Evolutionary conservation across 257 asterid species (phyloP), one percentile per base, ranked within the genome.

Genomic region (Haberlea rhodopensis): DNA sequence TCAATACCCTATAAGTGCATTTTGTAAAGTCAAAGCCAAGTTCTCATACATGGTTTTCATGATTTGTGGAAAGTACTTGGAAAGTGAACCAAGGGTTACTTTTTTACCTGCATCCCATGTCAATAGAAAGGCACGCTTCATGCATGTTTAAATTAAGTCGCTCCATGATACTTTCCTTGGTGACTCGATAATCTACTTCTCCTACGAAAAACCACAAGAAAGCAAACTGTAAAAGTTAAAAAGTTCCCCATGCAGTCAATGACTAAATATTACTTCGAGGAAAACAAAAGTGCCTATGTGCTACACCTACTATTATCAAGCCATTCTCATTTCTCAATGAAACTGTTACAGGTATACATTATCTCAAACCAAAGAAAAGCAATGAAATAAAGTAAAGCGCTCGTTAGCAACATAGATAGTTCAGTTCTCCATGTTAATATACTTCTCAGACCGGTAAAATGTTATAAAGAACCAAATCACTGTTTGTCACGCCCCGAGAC

Each of bases 61-160:
- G 27, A 53, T 53, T 22, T 15, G 32, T 13, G 27, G 27, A 22
- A 29, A 22, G 23, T 8, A 23, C 2, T 16, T 31, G 27, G n/a
- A 54, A 40, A 22, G 19, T 1, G 31, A 16, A 43, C 19, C 1
- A 22, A 19, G 4, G 37, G n/a, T 26, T 28, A 58, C 6, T n/a
- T 28, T 29, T 24, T 8, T 60, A 87, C 97, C 90, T 82, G 87
- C 97, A 90, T 52, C 56, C 73, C 57, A 78, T 67, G 70, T 79
- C 87, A 66, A 90, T 81, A 34, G 78, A 75, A 71, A 79, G 89
- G 71, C 96, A 84, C 19, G 90, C 95, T 62, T 86, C 86, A 27
- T 80, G 91, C 87, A 90, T 80, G 65, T 86, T 75, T 24, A 94
- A 88, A 66, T 76, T 82, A 16, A 88, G 88, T 69, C 96, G 76